Conservation (phyloP, 768 basidiomycete genomes). For the Termitomyces sp. region DNA sequence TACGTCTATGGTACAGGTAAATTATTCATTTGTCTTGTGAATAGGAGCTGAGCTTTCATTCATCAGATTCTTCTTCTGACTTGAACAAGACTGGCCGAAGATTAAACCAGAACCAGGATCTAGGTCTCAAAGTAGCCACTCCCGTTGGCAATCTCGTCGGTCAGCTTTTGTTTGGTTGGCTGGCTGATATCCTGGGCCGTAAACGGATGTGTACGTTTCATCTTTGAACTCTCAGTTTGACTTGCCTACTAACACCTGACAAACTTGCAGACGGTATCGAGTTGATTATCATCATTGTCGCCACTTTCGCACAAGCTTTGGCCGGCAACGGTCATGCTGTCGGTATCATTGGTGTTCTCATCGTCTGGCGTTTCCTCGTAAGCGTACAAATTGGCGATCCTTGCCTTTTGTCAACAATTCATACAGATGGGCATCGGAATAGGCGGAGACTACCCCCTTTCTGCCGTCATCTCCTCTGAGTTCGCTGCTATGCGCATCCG, state of each 20-base stretch:
- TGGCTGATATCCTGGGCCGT: conserved; percentile 73
- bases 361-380: conserved; percentile 80
- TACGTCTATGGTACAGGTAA: conserved; percentile 62
- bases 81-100: conserved; percentile 23
- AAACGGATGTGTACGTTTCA: conserved; percentile 69
- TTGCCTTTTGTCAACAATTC: background rate
- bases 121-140: conserved; percentile 77
- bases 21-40: background rate
- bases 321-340: conserved; percentile 65
- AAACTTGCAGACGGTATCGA: conserved; percentile 55
- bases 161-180: conserved; percentile 76
- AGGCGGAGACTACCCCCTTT: conserved; percentile 88
- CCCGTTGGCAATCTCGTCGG: conserved; percentile 77
- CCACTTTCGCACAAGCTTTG: conserved; percentile 76
- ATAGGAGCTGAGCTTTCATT: background rate
- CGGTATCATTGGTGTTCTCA: conserved; percentile 67
- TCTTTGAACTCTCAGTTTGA: background rate
- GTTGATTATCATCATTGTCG: conserved; percentile 78
- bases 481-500: conserved; percentile 75
- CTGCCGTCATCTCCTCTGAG: conserved; percentile 84
- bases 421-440: conserved; percentile 73
- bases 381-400: conserved; percentile 9
- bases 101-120: conserved; percentile 58
- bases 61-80: conserved; percentile 8
- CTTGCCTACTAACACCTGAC: background rate